Base-by-base conservation (phyloP, 495 filamentous ascomycete species). In the Sordaria brevicollis region DNA sequence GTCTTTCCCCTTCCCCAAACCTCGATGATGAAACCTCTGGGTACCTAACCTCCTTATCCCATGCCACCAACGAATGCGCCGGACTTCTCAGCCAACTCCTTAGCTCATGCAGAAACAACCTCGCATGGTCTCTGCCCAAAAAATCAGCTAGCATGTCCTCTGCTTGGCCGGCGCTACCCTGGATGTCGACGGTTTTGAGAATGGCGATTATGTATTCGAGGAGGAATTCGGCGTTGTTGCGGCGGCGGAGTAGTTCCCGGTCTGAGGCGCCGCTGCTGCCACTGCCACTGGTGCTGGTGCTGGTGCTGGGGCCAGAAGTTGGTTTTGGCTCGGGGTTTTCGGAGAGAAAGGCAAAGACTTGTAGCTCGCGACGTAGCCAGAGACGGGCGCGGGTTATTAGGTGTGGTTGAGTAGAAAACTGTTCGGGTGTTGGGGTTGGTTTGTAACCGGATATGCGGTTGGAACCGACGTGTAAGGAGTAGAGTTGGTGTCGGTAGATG, bases 81-180 rank as follows among this genome's bases (percentile, higher is more conserved):
- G 93, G 92, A 76, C 93, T 96, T 69, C 93, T 83, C 68, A 97
- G 77, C 90, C 91, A 97, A 13, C 87, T 87, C 68, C 87, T 84
- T 41, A 97, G 79, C 77, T 97, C 93, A 79, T 97, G 93, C 65
- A 96, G 79, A 71, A 99, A 95, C 66, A 97, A 77, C 8, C 86
- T 81, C 9, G 93, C 87, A 79, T 97, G 88, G 31, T 89, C 88
- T 37, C 91, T 83, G 3, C 93, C 94, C 0, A 99, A 76, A 71
- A 94, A 97, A 39, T 97, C 94, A 17, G 88, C 81, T n/a, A 97
- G 78, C 82, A 97, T 89, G 37, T 93, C 90, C 77, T 97, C 93
- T 0, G 95, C 93, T 70, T 94, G 90, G 5, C 94, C 70, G 13
- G 86, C 86, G 74, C 90, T 91, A 9, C 89, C 91, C 75, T 93